Conservation (phyloP, 2,329 filamentous ascomycete species). For the Blastomyces percursus region DNA sequence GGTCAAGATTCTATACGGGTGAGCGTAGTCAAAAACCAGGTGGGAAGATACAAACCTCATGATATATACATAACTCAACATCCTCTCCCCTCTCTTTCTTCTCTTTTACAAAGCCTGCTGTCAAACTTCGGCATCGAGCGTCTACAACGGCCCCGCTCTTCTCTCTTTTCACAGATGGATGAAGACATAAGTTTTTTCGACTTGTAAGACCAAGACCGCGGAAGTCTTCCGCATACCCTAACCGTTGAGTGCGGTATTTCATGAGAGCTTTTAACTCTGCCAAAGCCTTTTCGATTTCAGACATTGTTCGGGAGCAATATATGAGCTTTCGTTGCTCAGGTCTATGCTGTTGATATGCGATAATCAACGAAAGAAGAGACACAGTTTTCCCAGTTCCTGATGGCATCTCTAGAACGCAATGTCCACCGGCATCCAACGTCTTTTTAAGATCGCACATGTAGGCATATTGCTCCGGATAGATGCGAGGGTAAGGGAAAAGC, state of each 20-base stretch:
- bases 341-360: slow-evolving; percentile 91
- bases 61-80: slow-evolving; percentile 88
- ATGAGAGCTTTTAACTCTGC: slow-evolving; percentile 85
- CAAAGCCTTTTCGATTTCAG: slow-evolving; percentile 95
- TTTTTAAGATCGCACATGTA: slow-evolving; percentile 78
- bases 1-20: slow-evolving; percentile 63
- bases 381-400: slow-evolving; percentile 98
- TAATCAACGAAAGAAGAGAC: slow-evolving; percentile 84
- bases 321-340: slow-evolving; percentile 92
- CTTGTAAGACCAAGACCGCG: slow-evolving; percentile 84
- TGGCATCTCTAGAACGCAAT: slow-evolving; percentile 97
- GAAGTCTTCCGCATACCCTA: slow-evolving; percentile 90
- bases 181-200: slow-evolving; percentile 92
- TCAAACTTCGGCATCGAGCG: slow-evolving; percentile 88
- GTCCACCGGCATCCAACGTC: slow-evolving; percentile 85
- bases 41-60: slow-evolving; percentile 53
- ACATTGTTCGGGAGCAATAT: slow-evolving; percentile 99
- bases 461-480: slow-evolving; percentile 65
- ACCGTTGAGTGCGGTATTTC: slow-evolving; percentile 81
- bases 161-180: slow-evolving; percentile 90
- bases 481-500: slow-evolving; percentile 63
- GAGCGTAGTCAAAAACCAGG: slow-evolving; percentile 12
- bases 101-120: slow-evolving; percentile 93
- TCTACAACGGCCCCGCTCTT: slow-evolving; percentile 93
- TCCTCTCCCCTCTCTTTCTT: slow-evolving; percentile 93